Evolutionary conservation across 805 yeast species (phyloP).

Genomic region (Spathaspora boniae): DNA sequence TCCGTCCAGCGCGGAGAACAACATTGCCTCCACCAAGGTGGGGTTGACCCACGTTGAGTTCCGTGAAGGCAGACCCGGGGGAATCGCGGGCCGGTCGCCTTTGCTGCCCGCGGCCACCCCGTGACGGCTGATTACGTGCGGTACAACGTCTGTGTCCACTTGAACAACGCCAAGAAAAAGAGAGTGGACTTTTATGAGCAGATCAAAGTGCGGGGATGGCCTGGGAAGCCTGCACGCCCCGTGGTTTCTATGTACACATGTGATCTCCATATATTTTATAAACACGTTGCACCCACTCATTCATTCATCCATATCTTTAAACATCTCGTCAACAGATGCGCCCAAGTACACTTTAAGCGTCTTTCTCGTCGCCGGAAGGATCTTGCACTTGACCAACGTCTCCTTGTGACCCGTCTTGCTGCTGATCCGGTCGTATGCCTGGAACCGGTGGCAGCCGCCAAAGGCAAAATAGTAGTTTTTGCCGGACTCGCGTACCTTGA

Average conservation of each 20-base stretch:
- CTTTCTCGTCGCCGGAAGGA: slow-evolving; percentile 70
- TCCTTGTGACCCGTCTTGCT: slow-evolving; percentile 28
- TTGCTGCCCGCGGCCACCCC: slow-evolving; percentile 66
- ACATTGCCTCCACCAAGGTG: slow-evolving; percentile 23
- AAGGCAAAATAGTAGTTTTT: slow-evolving; percentile 69
- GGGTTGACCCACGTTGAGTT: slow-evolving; percentile 12
- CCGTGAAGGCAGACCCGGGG: slow-evolving; percentile 28
- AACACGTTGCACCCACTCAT: too few species aligned
- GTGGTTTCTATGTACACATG: too few species aligned
- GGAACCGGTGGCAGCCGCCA: slow-evolving; percentile 89
- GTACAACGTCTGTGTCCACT: slow-evolving; percentile 38
- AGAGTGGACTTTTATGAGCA: slow-evolving; percentile 74
- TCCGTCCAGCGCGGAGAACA: not conserved
- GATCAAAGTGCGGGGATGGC: slow-evolving; percentile 62
- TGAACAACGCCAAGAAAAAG: slow-evolving; percentile 33
- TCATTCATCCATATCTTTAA: slow-evolving; percentile 17
- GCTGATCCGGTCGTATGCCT: slow-evolving; percentile 66
- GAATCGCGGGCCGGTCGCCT: slow-evolving; percentile 42
- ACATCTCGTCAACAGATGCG: slow-evolving; percentile 54
- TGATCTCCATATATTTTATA: too few species aligned
- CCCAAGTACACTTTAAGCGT: slow-evolving; percentile 73
- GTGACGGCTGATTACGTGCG: slow-evolving; percentile 56
- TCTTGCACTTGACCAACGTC: slow-evolving; percentile 59
- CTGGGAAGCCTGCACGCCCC: too few species aligned
- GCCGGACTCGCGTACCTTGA: slow-evolving; percentile 63